These are phyloP conservation scores for Gossypium mustelinum DNA, from an alignment of 345 rosid species.

Conservation along the genomic window DNA sequence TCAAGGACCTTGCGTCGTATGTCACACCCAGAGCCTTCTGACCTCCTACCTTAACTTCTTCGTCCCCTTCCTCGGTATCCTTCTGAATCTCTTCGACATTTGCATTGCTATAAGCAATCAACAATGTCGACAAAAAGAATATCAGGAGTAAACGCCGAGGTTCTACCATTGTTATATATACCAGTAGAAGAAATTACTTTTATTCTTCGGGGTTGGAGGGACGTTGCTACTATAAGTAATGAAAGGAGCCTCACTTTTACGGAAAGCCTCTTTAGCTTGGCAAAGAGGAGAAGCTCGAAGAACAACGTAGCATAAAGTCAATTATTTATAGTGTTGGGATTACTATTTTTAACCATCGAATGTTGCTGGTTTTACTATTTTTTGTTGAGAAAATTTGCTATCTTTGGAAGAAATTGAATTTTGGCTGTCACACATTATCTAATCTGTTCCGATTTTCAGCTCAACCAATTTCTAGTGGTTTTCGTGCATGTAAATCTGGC, in stretches of 20 bases:
- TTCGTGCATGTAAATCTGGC: too few relatives aligned
- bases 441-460: neutral
- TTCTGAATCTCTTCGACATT: neutral
- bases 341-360: neutral
- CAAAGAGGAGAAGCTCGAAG: neutral
- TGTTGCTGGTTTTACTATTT: neutral
- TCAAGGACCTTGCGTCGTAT: conserved; percentile 51
- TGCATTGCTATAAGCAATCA: conserved; percentile 18
- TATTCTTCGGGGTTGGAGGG: too few relatives aligned
- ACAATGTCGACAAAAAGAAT: conserved; percentile 16
- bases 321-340: neutral
- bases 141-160: neutral
- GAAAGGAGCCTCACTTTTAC: too few relatives aligned
- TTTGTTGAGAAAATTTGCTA: neutral
- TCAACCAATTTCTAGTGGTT: neutral
- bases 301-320: neutral
- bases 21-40: conserved; percentile 21
- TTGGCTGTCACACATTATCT: neutral
- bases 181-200: neutral
- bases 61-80: neutral
- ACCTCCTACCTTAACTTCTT: neutral
- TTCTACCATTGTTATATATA: neutral
- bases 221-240: too few relatives aligned
- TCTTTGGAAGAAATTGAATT: neutral
- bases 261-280: neutral